phyloP scores from a whole-genome alignment of 2,329 filamentous ascomycete genomes.

The Albophoma yamanashiensis region DNA sequence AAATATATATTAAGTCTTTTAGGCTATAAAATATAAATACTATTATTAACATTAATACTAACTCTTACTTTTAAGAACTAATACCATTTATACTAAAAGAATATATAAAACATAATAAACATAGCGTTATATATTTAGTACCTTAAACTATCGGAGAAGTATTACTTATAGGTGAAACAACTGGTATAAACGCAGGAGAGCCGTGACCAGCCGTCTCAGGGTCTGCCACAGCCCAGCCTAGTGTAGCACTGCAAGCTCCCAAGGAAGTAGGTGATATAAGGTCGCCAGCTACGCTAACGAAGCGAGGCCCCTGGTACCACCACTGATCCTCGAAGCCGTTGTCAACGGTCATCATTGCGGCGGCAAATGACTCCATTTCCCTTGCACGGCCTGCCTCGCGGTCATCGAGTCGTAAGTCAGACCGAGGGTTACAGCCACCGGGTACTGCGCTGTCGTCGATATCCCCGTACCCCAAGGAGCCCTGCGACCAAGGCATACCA shows the following conservation, averaged over 20 bases:
- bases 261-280: background rate
- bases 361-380: conserved; percentile 38
- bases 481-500: conserved; percentile 30
- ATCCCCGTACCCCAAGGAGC: background rate
- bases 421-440: background rate
- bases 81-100: no score
- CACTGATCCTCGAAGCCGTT: conserved; percentile 48
- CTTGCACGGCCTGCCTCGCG: conserved; percentile 10
- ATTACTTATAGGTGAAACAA: background rate
- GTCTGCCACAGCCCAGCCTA: background rate
- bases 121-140: no score
- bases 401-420: conserved; percentile 20
- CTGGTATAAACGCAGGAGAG: background rate
- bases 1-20: no score
- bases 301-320: conserved; percentile 38
- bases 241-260: no score
- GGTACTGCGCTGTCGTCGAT: background rate
- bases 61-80: no score
- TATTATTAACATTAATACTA: no score
- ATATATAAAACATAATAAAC: no score
- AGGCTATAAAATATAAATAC: no score
- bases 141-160: background rate
- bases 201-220: background rate
- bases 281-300: conserved; percentile 1
- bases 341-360: conserved; percentile 45